phyloP scores from a whole-genome alignment of 352 stramenopile genomes.

The Paralagenidium karlingii region DNA sequence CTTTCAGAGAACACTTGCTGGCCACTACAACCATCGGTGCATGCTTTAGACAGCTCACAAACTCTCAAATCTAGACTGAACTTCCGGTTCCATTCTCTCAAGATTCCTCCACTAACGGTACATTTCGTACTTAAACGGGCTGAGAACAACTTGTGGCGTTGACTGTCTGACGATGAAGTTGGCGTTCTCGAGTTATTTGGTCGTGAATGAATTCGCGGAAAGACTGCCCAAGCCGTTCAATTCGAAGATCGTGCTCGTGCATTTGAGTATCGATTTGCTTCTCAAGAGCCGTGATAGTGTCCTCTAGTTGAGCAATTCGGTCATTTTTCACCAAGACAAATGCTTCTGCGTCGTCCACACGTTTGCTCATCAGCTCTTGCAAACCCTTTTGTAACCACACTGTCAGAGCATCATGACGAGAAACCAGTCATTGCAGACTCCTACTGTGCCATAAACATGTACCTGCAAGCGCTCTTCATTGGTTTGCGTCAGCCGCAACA shows the following conservation, averaged over 20 bases:
- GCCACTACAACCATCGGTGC: no score
- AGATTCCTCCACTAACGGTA: no score
- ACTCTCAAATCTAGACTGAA: no score
- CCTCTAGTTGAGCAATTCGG: constrained; percentile 16
- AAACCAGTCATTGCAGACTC: background rate
- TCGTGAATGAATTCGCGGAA: constrained; percentile 39
- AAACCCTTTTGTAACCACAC: background rate
- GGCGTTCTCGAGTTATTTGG: constrained; percentile 27
- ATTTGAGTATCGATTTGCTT: constrained; percentile 19
- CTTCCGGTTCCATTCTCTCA: no score
- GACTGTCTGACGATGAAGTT: no score
- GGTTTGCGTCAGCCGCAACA: constrained; percentile 18
- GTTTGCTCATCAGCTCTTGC: constrained; percentile 10
- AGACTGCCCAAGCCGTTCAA: constrained; percentile 38
- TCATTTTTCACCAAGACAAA: constrained; percentile 14
- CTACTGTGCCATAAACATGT: no score
- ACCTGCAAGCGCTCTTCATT: constrained; percentile 40
- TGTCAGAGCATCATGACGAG: background rate
- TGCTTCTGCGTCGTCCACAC: no score
- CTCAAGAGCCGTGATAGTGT: constrained; percentile 18
- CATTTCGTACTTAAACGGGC: no score
- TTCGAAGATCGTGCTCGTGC: constrained; percentile 36
- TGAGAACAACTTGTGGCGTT: no score
- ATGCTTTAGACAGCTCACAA: no score
- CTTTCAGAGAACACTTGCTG: no score